Evolutionary conservation across 495 filamentous ascomycete genomes (phyloP), one percentile per base, ranked within the genome.

Genomic region (Xylona heveae): DNA sequence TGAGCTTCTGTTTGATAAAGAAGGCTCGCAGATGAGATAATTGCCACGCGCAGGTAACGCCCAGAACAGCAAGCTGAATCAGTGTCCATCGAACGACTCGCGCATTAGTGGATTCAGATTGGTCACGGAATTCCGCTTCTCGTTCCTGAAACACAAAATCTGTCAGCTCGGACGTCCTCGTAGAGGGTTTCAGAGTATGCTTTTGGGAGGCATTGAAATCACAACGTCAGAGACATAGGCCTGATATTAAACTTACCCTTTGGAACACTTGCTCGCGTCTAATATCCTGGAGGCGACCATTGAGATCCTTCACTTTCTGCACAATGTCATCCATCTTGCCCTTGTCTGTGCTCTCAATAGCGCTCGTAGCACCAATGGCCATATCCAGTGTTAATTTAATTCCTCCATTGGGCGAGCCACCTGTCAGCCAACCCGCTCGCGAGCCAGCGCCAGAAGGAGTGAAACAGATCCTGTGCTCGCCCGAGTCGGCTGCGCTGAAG

Each of bases 1-100:
- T 95, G 47, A 97, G 65, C 62, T 97, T 97, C 60, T 97, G 88
- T 67, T 97, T 97, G 62, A 97, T 97, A 60, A 97, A 97, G 64
- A 97, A 97, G 15, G 79, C 76, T 34, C 88, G 63, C 33, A 97
- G 66, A 53, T 95, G 84, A 8, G 81, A 90, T 20, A 97, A 63
- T 54, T 97, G 88, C 88, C 88, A 97, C 34, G 88, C 81, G 53
- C 88, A 97, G 18, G 88, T 90, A 29, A 76, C 64, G 18, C 77
- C 82, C 24, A 97, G 59, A n/a, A 97, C 70, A 35, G 70, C 64
- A 37, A 94, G 55, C 53, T 97, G 88, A 37, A 95, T 72, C 34
- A 91, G 51, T 27, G 84, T 81, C 88, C 88, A 97, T 36, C 82
- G 71, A 16, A 97, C 77, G 31, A 94, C 88, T 44, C 85, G 72